Percentiles rank a stretch among this genome's conserved stretches.
phyloP scores from a whole-genome alignment of 352 stramenopile species.

The Chrysophaeum taylorii region DNA sequence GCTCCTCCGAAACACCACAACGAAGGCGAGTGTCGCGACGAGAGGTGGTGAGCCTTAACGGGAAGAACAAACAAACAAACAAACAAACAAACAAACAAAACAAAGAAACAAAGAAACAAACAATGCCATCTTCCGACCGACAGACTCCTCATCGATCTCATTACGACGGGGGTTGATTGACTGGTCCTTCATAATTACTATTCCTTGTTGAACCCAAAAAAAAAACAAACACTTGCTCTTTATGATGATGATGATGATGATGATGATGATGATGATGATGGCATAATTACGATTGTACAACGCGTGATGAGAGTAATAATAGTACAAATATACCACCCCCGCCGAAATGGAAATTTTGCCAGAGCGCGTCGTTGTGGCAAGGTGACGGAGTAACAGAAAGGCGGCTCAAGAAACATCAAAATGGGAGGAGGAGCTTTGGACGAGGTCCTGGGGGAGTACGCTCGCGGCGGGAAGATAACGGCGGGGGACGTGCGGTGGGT shows the following conservation, averaged over 20 bases:
- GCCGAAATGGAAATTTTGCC: no score
- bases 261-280: constrained; percentile 1
- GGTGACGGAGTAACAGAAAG: no score
- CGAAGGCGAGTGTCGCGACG: no score
- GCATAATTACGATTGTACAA: not conserved
- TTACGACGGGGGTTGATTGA: not conserved
- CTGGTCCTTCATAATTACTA: not conserved
- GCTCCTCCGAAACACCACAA: no score
- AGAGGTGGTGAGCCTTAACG: not conserved
- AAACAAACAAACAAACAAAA: not conserved
- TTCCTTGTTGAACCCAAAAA: not conserved
- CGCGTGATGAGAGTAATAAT: not conserved
- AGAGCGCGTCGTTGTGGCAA: no score
- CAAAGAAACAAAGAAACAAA: not conserved
- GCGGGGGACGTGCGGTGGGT: no score
- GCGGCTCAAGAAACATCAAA: no score
- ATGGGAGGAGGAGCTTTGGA: no score
- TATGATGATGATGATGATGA: not conserved
- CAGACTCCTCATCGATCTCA: not conserved
- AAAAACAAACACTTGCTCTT: not conserved
- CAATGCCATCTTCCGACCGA: not conserved
- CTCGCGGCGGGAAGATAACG: no score
- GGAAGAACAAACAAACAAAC: not conserved
- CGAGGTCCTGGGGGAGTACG: no score
- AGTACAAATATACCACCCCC: no score